phyloP scores from a whole-genome alignment of 2,329 filamentous ascomycete species.

The Ophiocordyceps australis region DNA sequence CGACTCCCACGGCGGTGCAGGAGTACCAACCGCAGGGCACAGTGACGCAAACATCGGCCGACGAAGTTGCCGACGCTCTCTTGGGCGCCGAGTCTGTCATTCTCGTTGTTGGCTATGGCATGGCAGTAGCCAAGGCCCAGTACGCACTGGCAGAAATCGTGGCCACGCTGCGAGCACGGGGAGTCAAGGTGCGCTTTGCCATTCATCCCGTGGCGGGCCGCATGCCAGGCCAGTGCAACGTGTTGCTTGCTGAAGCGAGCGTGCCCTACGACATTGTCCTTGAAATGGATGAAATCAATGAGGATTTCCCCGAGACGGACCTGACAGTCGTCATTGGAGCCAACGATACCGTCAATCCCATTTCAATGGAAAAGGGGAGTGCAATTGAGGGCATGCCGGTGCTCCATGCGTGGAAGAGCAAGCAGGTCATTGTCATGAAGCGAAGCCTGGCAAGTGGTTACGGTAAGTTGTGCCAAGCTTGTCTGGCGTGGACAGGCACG shows the following conservation, averaged over 20 bases:
- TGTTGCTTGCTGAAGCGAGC: slow-evolving; percentile 70
- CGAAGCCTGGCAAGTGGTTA: slow-evolving; percentile 77
- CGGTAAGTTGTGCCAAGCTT: slow-evolving; percentile 27
- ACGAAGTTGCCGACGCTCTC: slow-evolving; percentile 63
- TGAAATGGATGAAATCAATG: slow-evolving; percentile 94
- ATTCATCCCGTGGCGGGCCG: slow-evolving; percentile 82
- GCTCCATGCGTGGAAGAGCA: slow-evolving; percentile 83
- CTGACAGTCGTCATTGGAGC: slow-evolving; percentile 79
- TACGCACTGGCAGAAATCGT: slow-evolving; percentile 80
- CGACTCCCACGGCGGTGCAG: slow-evolving; percentile 34
- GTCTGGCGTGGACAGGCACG: neutral
- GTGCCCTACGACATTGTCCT: slow-evolving; percentile 86
- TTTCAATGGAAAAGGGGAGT: slow-evolving; percentile 66
- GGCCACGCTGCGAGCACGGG: slow-evolving; percentile 50
- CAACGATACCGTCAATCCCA: slow-evolving; percentile 86
- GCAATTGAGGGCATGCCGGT: slow-evolving; percentile 88
- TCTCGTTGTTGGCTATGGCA: slow-evolving; percentile 81
- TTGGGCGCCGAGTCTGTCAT: slow-evolving; percentile 69
- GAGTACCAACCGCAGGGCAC: slow-evolving; percentile 66
- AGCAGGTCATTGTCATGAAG: slow-evolving; percentile 89
- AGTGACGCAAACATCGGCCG: slow-evolving; percentile 60
- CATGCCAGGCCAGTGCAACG: slow-evolving; percentile 90
- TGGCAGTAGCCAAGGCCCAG: slow-evolving; percentile 88
- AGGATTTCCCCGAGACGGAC: slow-evolving; percentile 74
- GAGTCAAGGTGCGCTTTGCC: slow-evolving; percentile 70